Percentiles rank a stretch among this genome's conserved stretches.
Conservation (phyloP, 352 stramenopile genomes). For the Pythium phragmiticola region DNA sequence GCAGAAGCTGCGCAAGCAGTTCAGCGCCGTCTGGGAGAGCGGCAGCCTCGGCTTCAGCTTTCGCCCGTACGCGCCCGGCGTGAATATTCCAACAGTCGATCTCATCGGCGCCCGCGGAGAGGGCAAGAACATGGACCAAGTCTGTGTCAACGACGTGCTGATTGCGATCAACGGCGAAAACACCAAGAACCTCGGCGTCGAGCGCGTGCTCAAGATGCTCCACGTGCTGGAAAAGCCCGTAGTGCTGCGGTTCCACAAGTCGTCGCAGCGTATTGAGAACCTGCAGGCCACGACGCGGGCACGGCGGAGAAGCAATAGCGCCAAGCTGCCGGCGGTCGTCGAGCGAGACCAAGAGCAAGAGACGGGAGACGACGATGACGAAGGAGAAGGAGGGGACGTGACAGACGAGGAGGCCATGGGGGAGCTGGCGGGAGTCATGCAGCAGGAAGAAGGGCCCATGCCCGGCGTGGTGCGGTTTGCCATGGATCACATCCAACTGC, state of each 20-base stretch:
- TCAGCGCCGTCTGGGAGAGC: slow-evolving; percentile 69
- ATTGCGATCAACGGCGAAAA: slow-evolving; percentile 82
- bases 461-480: slow-evolving; percentile 17
- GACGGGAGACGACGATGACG: slow-evolving; percentile 1
- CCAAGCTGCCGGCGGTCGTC: slow-evolving; percentile 20
- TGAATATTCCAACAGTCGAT: slow-evolving; percentile 74
- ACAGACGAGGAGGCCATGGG: neutral
- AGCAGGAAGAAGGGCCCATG: slow-evolving; percentile 17
- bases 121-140: slow-evolving; percentile 67
- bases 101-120: slow-evolving; percentile 59
- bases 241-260: slow-evolving; percentile 75
- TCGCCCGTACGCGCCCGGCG: slow-evolving; percentile 57
- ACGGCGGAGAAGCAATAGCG: slow-evolving; percentile 13
- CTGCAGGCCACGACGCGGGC: slow-evolving; percentile 17
- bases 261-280: slow-evolving; percentile 61
- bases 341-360: slow-evolving; percentile 14
- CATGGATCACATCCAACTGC: slow-evolving; percentile 26
- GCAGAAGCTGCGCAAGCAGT: slow-evolving; percentile 60
- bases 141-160: slow-evolving; percentile 81
- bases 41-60: slow-evolving; percentile 73
- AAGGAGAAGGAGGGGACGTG: neutral
- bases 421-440: neutral
- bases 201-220: slow-evolving; percentile 75
- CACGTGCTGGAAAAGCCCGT: slow-evolving; percentile 75
- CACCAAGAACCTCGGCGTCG: slow-evolving; percentile 68